phyloP scores from a whole-genome alignment of 176 grass and related monocot genomes.

The Hordeum vulgare region DNA sequence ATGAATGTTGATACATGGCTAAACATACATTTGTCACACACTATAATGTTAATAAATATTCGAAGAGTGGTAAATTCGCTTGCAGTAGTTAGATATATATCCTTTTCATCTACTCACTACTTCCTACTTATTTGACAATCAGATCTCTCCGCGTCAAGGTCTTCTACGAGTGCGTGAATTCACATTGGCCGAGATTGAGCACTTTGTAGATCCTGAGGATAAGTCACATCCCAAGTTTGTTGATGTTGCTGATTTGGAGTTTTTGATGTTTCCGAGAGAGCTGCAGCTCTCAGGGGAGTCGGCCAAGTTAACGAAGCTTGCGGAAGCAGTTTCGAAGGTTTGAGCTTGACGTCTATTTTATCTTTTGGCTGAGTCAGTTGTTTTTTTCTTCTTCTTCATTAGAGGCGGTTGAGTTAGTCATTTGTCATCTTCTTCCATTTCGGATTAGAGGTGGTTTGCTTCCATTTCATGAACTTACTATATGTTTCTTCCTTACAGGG shows the following conservation, averaged over 20 bases:
- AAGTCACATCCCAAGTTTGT: slow-evolving; percentile 79
- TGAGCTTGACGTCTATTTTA: background rate
- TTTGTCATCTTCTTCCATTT: background rate
- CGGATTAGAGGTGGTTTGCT: background rate
- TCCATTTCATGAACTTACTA: background rate
- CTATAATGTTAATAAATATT: background rate
- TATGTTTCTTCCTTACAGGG: slow-evolving; percentile 28
- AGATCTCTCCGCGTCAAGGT: slow-evolving; percentile 90
- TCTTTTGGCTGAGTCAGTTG: background rate
- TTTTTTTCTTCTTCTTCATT: background rate
- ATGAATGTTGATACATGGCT: background rate
- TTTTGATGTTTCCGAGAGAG: slow-evolving; percentile 71
- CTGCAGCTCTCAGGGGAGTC: slow-evolving; percentile 59
- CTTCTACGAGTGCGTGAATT: slow-evolving; percentile 84
- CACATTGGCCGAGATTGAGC: slow-evolving; percentile 79
- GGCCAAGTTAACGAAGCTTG: slow-evolving; percentile 49
- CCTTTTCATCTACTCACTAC: background rate
- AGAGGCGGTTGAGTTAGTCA: background rate
- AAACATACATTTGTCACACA: background rate
- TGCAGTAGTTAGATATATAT: background rate
- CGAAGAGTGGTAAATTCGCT: background rate
- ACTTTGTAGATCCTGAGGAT: slow-evolving; percentile 81
- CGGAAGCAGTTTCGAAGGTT: slow-evolving; percentile 67
- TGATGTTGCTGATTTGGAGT: slow-evolving; percentile 66
- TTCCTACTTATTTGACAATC: background rate